These are phyloP conservation scores for Cutaneotrichosporon cavernicola DNA, from an alignment of 1,284 basidiomycete genomes.

Conservation along the genomic window DNA sequence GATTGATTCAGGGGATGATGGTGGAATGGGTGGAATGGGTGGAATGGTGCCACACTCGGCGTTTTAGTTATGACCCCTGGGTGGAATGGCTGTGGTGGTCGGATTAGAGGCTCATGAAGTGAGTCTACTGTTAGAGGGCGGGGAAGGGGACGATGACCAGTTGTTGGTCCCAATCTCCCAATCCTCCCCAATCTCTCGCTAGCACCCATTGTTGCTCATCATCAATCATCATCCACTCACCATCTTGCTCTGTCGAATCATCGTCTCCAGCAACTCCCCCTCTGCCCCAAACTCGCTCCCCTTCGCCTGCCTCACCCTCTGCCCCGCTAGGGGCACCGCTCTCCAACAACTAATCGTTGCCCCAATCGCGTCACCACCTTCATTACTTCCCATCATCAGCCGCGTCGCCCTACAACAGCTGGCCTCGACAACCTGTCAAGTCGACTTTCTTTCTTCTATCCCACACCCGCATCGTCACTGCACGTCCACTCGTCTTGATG, in stretches of 20 bases:
- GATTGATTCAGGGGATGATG: background rate
- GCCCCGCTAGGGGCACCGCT: conserved; percentile 12
- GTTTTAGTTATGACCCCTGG: background rate
- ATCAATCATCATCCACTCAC: background rate
- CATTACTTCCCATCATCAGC: background rate
- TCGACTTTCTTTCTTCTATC: background rate
- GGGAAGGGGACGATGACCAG: background rate
- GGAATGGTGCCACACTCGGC: conserved; percentile 13
- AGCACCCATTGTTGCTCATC: background rate
- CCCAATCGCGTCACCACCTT: background rate
- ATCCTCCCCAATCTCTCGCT: background rate
- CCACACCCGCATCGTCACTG: background rate
- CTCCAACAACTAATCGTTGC: background rate
- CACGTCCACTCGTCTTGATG: conserved; percentile 11
- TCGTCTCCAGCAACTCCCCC: background rate
- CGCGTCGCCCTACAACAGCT: background rate
- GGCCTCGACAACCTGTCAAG: background rate
- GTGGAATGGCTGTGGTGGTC: background rate
- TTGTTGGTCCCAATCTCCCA: background rate
- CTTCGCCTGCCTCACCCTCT: conserved; percentile 1
- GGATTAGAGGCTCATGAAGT: background rate
- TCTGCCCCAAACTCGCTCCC: background rate
- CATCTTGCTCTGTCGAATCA: background rate
- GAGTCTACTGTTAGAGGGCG: no score
- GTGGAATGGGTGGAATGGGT: background rate